Conservation (phyloP, 331 rosid species). For the Cydonia oblonga region DNA sequence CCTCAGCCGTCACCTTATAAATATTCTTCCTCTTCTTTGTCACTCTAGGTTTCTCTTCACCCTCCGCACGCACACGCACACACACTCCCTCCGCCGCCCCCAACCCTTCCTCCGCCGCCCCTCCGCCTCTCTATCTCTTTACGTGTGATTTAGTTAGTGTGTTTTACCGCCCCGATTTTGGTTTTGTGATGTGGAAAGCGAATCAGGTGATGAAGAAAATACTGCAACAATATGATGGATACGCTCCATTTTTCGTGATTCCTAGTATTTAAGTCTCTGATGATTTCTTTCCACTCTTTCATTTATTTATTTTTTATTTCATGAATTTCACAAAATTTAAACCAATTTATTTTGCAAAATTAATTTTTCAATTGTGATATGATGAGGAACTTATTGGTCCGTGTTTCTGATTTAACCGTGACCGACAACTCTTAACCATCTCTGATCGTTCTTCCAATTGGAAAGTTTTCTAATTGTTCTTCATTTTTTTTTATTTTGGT, state of each 20-base stretch:
- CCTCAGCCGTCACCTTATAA: background rate
- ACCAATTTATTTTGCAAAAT: no score
- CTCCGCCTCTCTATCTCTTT: background rate
- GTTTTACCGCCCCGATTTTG: background rate
- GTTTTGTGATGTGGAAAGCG: background rate
- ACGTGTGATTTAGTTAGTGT: background rate
- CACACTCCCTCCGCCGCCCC: background rate
- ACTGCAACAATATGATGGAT: constrained; percentile 91
- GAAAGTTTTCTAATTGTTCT: background rate
- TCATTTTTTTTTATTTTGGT: background rate
- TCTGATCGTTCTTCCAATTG: constrained; percentile 35
- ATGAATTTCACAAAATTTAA: background rate
- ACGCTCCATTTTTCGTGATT: constrained; percentile 40
- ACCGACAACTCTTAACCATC: constrained; percentile 12
- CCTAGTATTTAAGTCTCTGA: constrained; percentile 81
- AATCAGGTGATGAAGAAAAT: constrained; percentile 57
- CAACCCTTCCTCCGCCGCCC: background rate
- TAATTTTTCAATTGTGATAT: background rate
- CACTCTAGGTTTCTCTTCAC: background rate
- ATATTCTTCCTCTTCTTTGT: background rate
- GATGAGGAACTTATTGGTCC: constrained; percentile 60
- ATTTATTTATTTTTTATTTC: background rate
- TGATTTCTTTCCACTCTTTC: constrained; percentile 9
- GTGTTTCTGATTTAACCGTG: constrained; percentile 58
- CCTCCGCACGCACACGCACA: background rate